Conservation (phyloP, 2,329 filamentous ascomycete species). For the Apiospora hydei region DNA sequence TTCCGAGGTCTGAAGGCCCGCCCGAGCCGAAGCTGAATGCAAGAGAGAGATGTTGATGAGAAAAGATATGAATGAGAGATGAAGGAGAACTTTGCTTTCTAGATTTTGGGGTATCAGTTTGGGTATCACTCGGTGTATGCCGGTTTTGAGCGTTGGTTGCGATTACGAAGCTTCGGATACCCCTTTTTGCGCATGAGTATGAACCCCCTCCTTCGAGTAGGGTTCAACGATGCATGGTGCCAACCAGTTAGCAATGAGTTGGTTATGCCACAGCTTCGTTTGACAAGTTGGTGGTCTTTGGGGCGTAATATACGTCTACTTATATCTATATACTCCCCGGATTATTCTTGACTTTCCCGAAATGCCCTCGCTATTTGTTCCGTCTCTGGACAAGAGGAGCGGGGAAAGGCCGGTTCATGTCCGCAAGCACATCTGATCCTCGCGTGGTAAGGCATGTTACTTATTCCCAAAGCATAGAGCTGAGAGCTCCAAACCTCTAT, state of each 20-base stretch:
- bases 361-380: no score
- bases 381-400: neutral
- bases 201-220: neutral
- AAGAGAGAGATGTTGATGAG: neutral
- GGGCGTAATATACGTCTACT: neutral
- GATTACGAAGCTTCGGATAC: slow-evolving; percentile 8
- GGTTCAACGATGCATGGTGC: neutral
- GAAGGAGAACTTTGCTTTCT: neutral
- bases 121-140: neutral
- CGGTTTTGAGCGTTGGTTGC: neutral
- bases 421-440: no score
- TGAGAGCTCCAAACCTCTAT: neutral
- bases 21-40: neutral
- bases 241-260: neutral
- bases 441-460: no score
- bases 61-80: neutral
- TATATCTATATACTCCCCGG: neutral
- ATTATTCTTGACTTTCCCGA: no score
- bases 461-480: no score
- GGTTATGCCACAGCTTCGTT: neutral
- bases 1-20: slow-evolving; percentile 26
- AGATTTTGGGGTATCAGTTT: neutral
- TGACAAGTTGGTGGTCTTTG: no score
- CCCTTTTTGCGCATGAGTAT: neutral
- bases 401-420: no score